Conservation (phyloP, 768 basidiomycete species). For the Mycena amicta region DNA sequence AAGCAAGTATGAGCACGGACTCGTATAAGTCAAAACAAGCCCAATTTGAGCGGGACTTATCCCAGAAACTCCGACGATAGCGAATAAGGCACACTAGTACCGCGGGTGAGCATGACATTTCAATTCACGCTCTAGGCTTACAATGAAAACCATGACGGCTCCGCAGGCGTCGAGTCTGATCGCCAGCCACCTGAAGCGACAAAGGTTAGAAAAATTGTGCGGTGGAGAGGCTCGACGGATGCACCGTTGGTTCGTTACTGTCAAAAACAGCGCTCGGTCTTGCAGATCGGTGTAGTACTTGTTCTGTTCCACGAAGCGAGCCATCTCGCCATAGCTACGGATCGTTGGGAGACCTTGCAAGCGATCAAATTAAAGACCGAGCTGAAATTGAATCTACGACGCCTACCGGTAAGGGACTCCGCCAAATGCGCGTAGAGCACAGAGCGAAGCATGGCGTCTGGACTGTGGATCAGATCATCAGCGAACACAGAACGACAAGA, state of each 20-base stretch:
- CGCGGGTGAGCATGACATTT: too few species aligned
- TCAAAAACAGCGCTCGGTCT: slow-evolving; percentile 68
- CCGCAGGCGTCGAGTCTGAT: slow-evolving; percentile 74
- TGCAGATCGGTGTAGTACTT: slow-evolving; percentile 71
- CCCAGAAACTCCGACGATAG: slow-evolving; percentile 54
- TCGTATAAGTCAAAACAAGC: slow-evolving; percentile 69
- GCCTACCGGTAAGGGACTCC: slow-evolving; percentile 63
- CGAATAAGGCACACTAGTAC: slow-evolving; percentile 67
- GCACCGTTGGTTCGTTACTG: slow-evolving; percentile 67
- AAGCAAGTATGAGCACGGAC: too few species aligned
- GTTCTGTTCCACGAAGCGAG: slow-evolving; percentile 66
- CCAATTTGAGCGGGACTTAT: slow-evolving; percentile 73
- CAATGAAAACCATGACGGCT: slow-evolving; percentile 56
- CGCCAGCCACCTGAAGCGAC: slow-evolving; percentile 58
- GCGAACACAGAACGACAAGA: too few species aligned
- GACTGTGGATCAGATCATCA: background rate
- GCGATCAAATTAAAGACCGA: background rate
- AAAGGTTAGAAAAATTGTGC: background rate
- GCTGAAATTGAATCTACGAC: too few species aligned
- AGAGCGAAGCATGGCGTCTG: slow-evolving; percentile 73
- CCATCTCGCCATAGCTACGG: slow-evolving; percentile 68
- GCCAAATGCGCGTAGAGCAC: slow-evolving; percentile 78
- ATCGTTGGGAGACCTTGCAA: slow-evolving; percentile 59
- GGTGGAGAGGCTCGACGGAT: background rate
- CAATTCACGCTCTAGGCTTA: too few species aligned